These are phyloP conservation scores for Epichloe amarillans DNA, from an alignment of 2,329 filamentous ascomycete species.

Conservation along the genomic window DNA sequence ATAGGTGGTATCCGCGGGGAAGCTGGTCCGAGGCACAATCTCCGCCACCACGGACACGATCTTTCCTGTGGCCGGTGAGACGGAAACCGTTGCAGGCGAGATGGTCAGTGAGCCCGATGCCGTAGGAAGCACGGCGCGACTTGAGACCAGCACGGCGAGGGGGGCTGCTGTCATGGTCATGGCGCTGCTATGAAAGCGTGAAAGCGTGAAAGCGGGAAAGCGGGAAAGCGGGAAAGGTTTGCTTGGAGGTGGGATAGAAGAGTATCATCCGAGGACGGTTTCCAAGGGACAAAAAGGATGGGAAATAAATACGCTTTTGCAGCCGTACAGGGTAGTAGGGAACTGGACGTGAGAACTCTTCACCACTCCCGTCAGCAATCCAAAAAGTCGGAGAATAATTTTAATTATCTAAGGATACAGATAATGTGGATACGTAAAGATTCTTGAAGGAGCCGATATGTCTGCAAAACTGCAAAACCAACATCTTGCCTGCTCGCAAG, in stretches of 20 bases:
- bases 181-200: too few relatives aligned
- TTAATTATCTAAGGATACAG: not conserved
- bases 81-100: constrained; percentile 68
- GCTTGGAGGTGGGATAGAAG: not conserved
- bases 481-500: not conserved
- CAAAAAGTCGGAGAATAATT: not conserved
- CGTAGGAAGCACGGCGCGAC: constrained; percentile 66
- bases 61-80: constrained; percentile 70
- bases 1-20: constrained; percentile 61
- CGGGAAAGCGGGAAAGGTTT: too few relatives aligned
- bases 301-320: too few relatives aligned
- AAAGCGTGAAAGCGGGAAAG: too few relatives aligned
- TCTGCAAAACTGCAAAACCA: not conserved
- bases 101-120: constrained; percentile 47
- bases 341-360: too few relatives aligned
- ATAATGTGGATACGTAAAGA: not conserved
- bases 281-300: too few relatives aligned
- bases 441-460: not conserved
- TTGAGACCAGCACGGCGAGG: constrained; percentile 69
- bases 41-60: constrained; percentile 63
- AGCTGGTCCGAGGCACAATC: constrained; percentile 61
- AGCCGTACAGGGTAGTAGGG: too few relatives aligned
- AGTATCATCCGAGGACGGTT: too few relatives aligned
- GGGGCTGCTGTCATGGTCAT: constrained; percentile 20
- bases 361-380: too few relatives aligned